These are phyloP conservation scores for Vitis amurensis DNA, from an alignment of 164 flowering plant genomes.

Conservation along the genomic window DNA sequence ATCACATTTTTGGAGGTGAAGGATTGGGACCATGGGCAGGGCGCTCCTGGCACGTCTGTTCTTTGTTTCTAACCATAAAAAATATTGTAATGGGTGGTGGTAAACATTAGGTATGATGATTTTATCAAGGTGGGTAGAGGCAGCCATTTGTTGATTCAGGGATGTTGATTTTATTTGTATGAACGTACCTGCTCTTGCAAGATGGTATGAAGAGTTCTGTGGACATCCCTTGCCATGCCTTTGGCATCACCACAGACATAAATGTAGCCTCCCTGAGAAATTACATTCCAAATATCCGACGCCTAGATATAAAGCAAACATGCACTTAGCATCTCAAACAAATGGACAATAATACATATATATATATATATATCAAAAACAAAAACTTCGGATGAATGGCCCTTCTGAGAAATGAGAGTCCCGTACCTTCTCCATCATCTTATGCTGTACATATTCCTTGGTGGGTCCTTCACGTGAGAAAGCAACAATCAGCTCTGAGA, in stretches of 20 bases:
- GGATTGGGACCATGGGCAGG: too few species aligned
- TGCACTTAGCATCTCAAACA: not conserved
- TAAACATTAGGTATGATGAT: too few species aligned
- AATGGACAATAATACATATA: too few species aligned
- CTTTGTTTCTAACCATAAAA: too few species aligned
- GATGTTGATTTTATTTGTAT: too few species aligned
- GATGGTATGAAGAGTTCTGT: slow-evolving; percentile 89
- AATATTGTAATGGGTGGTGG: too few species aligned
- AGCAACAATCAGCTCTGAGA: slow-evolving; percentile 81
- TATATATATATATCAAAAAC: too few species aligned
- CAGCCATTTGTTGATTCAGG: too few species aligned
- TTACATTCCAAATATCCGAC: slow-evolving; percentile 71
- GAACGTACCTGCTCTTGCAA: slow-evolving; percentile 84
- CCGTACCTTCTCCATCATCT: slow-evolving; percentile 84
- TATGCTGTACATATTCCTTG: slow-evolving; percentile 95
- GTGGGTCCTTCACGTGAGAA: slow-evolving; percentile 91
- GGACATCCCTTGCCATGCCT: slow-evolving; percentile 98
- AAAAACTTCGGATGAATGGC: not conserved
- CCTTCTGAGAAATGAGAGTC: not conserved
- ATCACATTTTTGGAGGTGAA: too few species aligned
- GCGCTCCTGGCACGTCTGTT: too few species aligned
- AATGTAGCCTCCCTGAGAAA: slow-evolving; percentile 79
- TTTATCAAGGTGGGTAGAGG: too few species aligned
- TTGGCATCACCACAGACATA: slow-evolving; percentile 99
- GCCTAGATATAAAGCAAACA: slow-evolving; percentile 48